These are phyloP conservation scores for Cryptococcus neoformans DNA, from an alignment of 1,284 basidiomycete species.

Conservation along the genomic window DNA sequence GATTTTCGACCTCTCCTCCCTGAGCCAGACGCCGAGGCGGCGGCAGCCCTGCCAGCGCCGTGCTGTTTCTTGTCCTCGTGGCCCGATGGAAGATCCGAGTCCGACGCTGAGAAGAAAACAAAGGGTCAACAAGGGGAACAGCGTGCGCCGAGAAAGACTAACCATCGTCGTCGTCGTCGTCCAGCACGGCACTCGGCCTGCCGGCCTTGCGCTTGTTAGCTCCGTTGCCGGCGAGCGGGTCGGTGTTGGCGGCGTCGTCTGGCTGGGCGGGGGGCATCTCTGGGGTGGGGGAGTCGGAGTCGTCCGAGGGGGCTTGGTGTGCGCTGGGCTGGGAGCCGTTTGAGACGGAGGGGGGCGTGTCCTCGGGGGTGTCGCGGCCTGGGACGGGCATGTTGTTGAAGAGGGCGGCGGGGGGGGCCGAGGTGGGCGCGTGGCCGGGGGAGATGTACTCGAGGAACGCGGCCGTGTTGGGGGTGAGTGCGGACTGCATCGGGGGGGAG, in stretches of 20 bases:
- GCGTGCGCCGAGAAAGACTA: slow-evolving; percentile 1
- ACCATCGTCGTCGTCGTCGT: slow-evolving; percentile 34
- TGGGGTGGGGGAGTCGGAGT: slow-evolving; percentile 9
- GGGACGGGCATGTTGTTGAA: slow-evolving; percentile 34
- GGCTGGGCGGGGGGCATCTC: neutral
- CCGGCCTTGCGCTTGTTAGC: slow-evolving; percentile 40
- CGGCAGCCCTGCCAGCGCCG: slow-evolving; percentile 8
- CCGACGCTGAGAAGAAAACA: slow-evolving; percentile 24
- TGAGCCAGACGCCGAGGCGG: slow-evolving; percentile 1
- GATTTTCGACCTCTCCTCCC: slow-evolving; percentile 30
- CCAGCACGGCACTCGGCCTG: slow-evolving; percentile 3
- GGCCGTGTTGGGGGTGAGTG: slow-evolving; percentile 41
- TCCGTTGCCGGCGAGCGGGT: neutral
- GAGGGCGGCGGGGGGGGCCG: slow-evolving; percentile 40
- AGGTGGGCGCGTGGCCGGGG: slow-evolving; percentile 14
- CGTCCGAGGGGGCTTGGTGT: slow-evolving; percentile 8
- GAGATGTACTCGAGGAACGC: slow-evolving; percentile 42
- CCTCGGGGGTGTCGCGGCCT: slow-evolving; percentile 38
- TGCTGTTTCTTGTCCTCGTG: slow-evolving; percentile 45
- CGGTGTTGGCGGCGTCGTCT: neutral
- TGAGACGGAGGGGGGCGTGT: slow-evolving; percentile 29
- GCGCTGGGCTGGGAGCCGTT: neutral
- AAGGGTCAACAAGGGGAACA: neutral
- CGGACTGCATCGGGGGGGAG: slow-evolving; percentile 21
- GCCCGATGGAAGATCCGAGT: slow-evolving; percentile 24